A percentile compares a stretch with the other conserved stretches of the same genome.
phyloP scores from a whole-genome alignment of 257 asterid genomes.

The Dorcoceras hygrometricum region DNA sequence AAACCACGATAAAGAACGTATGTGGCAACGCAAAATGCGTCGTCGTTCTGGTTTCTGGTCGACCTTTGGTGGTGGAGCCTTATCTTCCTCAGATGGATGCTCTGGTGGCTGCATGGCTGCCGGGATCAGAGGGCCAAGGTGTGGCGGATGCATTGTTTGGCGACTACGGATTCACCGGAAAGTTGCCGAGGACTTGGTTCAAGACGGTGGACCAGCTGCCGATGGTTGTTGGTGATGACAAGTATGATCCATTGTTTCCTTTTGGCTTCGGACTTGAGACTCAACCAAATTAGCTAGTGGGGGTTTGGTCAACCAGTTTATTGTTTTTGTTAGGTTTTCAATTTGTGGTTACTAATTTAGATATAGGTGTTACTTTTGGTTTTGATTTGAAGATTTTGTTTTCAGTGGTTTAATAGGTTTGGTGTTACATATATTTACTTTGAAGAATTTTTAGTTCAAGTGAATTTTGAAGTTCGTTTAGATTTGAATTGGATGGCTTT shows the following conservation, averaged over 20 bases:
- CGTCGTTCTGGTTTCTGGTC: constrained; percentile 46
- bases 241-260: constrained; percentile 41
- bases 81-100: constrained; percentile 39
- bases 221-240: constrained; percentile 28
- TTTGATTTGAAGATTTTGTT: no score
- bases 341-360: no score
- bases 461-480: no score
- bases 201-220: constrained; percentile 30
- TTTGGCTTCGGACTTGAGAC: constrained; percentile 49
- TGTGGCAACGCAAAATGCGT: constrained; percentile 43
- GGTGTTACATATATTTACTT: no score
- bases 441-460: no score
- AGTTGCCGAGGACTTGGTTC: constrained; percentile 31
- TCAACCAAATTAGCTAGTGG: constrained; percentile 4
- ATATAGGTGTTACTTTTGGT: no score
- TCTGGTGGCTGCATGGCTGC: constrained; percentile 60
- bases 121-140: constrained; percentile 56
- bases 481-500: no score
- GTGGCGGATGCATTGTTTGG: constrained; percentile 35
- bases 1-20: constrained; percentile 31
- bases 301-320: neutral
- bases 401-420: no score
- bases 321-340: no score
- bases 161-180: constrained; percentile 28
- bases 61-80: constrained; percentile 50